Percentiles rank a stretch among this genome's conserved stretches.
Conservation (phyloP, 2,329 filamentous ascomycete genomes). For the Penicillium thymicola region DNA sequence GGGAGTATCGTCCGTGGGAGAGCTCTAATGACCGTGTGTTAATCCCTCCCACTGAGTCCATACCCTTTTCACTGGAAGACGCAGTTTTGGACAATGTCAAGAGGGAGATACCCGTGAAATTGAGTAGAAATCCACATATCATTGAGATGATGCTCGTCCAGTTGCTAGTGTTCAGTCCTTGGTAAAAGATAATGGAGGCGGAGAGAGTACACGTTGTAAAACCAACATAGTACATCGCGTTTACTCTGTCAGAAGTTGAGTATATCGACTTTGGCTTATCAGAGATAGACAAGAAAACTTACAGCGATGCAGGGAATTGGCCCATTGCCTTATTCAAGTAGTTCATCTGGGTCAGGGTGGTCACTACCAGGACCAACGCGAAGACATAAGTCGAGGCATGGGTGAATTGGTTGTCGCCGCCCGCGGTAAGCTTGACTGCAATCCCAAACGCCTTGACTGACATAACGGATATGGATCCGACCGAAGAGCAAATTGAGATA, state of each 20-base stretch:
- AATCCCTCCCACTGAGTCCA: neutral
- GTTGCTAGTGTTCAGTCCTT: slow-evolving; percentile 91
- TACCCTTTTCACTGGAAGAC: neutral
- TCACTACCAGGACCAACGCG: slow-evolving; percentile 84
- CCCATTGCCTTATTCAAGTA: slow-evolving; percentile 99
- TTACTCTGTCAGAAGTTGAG: slow-evolving; percentile 60
- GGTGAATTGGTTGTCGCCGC: slow-evolving; percentile 89
- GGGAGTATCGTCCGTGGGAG: neutral
- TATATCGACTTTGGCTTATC: neutral
- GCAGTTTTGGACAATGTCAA: slow-evolving; percentile 51
- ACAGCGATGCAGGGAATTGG: slow-evolving; percentile 97
- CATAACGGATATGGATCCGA: slow-evolving; percentile 97
- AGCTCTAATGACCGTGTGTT: neutral
- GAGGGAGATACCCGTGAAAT: slow-evolving; percentile 91
- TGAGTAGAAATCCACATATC: slow-evolving; percentile 87
- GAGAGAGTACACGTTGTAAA: slow-evolving; percentile 93
- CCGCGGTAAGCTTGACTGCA: slow-evolving; percentile 89
- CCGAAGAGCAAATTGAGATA: slow-evolving; percentile 94
- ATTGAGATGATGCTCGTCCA: slow-evolving; percentile 88
- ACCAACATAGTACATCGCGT: slow-evolving; percentile 94
- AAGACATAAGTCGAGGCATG: slow-evolving; percentile 94
- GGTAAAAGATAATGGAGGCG: slow-evolving; percentile 93
- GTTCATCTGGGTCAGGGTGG: slow-evolving; percentile 98
- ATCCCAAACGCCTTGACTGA: slow-evolving; percentile 98
- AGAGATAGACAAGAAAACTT: slow-evolving; percentile 39